Evolutionary conservation across 2,329 filamentous ascomycete genomes (phyloP).

Genomic region (Pseudocercospora vitis): DNA sequence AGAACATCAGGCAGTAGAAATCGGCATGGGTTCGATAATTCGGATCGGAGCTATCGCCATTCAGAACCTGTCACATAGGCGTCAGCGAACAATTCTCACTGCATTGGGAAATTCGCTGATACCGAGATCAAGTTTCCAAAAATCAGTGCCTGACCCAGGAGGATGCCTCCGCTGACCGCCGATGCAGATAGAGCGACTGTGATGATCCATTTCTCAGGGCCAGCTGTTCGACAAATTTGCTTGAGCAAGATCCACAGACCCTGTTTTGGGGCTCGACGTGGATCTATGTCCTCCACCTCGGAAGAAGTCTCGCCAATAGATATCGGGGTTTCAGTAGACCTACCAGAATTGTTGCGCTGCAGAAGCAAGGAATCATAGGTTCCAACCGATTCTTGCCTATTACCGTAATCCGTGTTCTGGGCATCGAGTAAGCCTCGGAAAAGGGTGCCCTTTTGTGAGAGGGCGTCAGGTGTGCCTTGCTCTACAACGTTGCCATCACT

Average conservation of each 20-base stretch:
- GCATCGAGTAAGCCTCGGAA: slow-evolving; percentile 34
- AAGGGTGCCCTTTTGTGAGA: slow-evolving; percentile 43
- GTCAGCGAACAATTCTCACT: background rate
- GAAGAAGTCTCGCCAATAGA: background rate
- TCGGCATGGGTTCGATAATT: slow-evolving; percentile 33
- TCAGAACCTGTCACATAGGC: slow-evolving; percentile 44
- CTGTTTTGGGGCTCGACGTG: slow-evolving; percentile 8
- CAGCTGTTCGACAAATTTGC: slow-evolving; percentile 27
- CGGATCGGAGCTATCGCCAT: slow-evolving; percentile 40
- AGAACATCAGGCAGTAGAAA: slow-evolving; percentile 53
- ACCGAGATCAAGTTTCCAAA: slow-evolving; percentile 53
- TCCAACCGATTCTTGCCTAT: slow-evolving; percentile 1
- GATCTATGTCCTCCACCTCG: background rate
- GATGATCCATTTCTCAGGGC: slow-evolving; percentile 43
- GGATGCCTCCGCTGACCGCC: slow-evolving; percentile 48
- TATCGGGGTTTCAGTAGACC: background rate
- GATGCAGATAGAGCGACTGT: slow-evolving; percentile 46
- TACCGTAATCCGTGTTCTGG: slow-evolving; percentile 26
- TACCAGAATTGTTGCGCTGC: slow-evolving; percentile 12
- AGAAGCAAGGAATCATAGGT: slow-evolving; percentile 1
- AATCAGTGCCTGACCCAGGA: slow-evolving; percentile 62
- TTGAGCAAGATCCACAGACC: slow-evolving; percentile 17
- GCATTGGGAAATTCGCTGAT: background rate
- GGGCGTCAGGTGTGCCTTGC: slow-evolving; percentile 59
- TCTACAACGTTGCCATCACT: slow-evolving; percentile 66